phyloP scores from a whole-genome alignment of 2,329 filamentous ascomycete species.

The Nothopassalora personata region DNA sequence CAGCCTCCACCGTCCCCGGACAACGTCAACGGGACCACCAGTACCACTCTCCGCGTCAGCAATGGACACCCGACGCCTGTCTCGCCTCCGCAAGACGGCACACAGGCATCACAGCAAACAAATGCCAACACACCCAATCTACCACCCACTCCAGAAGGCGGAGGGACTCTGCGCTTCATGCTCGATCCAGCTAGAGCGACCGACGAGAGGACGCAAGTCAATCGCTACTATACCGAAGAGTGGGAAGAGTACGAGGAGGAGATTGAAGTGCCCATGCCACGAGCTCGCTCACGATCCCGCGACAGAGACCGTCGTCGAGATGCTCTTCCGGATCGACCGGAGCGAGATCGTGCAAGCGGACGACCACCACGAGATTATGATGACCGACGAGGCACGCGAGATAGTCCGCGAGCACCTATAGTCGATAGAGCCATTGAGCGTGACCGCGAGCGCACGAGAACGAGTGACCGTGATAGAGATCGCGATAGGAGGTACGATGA shows the following conservation, averaged over 20 bases:
- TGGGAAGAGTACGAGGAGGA: constrained; percentile 74
- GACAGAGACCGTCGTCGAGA: constrained; percentile 17
- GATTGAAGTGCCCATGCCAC: constrained; percentile 52
- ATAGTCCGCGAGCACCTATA: constrained; percentile 72
- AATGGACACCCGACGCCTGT: constrained; percentile 34
- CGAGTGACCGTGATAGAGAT: constrained; percentile 21
- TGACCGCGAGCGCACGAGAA: constrained; percentile 20
- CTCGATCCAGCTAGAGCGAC: constrained; percentile 72
- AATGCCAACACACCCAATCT: constrained; percentile 11
- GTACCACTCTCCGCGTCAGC: constrained; percentile 24
- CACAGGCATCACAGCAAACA: constrained; percentile 16
- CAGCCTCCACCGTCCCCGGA: constrained; percentile 29
- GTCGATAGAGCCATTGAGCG: constrained; percentile 17
- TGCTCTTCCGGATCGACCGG: constrained; percentile 3
- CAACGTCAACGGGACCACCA: constrained; percentile 30
- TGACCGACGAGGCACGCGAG: constrained; percentile 64
- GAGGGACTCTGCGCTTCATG: constrained; percentile 80
- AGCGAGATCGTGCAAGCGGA: constrained; percentile 20
- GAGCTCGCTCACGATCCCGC: constrained; percentile 10
- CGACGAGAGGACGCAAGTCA: constrained; percentile 63
- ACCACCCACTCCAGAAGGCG: constrained; percentile 22
- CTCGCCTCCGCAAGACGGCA: constrained; percentile 26
- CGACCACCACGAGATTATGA: constrained; percentile 15
- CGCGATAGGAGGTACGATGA: constrained; percentile 27
- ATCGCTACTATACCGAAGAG: constrained; percentile 64